phyloP scores from a whole-genome alignment of 1,284 basidiomycete species.

The Marasmius sp. region DNA sequence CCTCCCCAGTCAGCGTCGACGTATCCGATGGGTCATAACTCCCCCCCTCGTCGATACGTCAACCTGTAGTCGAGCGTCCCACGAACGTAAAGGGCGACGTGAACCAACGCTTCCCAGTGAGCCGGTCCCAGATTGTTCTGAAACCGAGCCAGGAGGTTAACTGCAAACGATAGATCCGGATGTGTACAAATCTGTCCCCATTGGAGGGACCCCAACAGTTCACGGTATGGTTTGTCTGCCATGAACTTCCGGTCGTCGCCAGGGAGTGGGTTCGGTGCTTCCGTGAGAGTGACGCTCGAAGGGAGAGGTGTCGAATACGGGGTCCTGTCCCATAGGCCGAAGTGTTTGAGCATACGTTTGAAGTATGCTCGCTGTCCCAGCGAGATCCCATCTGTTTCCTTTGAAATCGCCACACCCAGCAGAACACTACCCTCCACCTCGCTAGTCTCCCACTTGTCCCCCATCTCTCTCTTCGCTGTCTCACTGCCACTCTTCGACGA shows the following conservation, averaged over 20 bases:
- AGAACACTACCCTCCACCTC: background rate
- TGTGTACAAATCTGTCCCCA: slow-evolving; percentile 13
- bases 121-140: slow-evolving; percentile 15
- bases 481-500: background rate
- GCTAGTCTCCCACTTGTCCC: background rate
- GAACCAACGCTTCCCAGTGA: slow-evolving; percentile 3
- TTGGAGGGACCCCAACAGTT: background rate
- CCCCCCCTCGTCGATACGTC: background rate
- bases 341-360: background rate
- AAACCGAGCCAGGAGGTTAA: slow-evolving; percentile 19
- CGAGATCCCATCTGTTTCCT: background rate
- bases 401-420: background rate
- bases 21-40: background rate
- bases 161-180: slow-evolving; percentile 27
- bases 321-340: background rate
- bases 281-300: background rate
- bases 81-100: no score
- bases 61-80: background rate
- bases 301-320: background rate
- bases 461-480: background rate
- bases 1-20: background rate
- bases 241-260: background rate
- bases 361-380: background rate
- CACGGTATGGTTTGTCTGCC: slow-evolving; percentile 1
- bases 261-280: background rate